Base-by-base conservation (phyloP, 2,329 filamentous ascomycete species). In the Trichoderma polysporum region DNA sequence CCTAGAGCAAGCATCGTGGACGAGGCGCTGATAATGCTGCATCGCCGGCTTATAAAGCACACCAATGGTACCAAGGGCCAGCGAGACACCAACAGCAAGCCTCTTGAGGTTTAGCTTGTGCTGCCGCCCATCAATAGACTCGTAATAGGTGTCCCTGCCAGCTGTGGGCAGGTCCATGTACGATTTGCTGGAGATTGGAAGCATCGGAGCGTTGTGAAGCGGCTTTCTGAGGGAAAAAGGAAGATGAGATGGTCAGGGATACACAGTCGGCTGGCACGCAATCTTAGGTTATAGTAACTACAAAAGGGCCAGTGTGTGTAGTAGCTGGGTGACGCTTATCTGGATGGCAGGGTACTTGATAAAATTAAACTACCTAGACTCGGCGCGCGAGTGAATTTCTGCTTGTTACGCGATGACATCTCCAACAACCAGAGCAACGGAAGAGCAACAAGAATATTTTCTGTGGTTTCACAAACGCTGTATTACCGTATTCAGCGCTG, bases 31-130 rank as follows among this genome's bases (percentile, higher is more conserved):
- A 37, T 74, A 74, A 15, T 74, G 73, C 53, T 68, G 69, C 8
- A 54, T 65, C 29, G 73, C 68, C n/a, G 74, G 72, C 45, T 71
- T 61, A 52, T 74, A 71, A 33, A 77, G 68, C 19, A 76, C 33
- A 27, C 73, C 71, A 27, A 78, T 68, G 1, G 69, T 65, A 4
- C 78, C 29, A 0, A 79, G 62, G 1, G 73, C 71, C 9, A 76
- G 31, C 5, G 76, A 69, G 15, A 71, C 67, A 37, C 66, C 72
- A 12, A 72, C 39, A 0, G 76, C 61, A n/a, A 70, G 60, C 61
- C 69, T 74, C 39, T 67, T 69, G 7, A 73, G 71, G 5, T 72
- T 72, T 54, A 75, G 68, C 57, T 72, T 75, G 33, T 37, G 67
- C 17, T 47, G 13, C 25, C 49, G 37, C 29, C 5, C 35, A 37